Percentiles rank a stretch among this genome's conserved stretches.
These are phyloP conservation scores for Daldinia childiae DNA, from an alignment of 495 filamentous ascomycete species.

Conservation along the genomic window DNA sequence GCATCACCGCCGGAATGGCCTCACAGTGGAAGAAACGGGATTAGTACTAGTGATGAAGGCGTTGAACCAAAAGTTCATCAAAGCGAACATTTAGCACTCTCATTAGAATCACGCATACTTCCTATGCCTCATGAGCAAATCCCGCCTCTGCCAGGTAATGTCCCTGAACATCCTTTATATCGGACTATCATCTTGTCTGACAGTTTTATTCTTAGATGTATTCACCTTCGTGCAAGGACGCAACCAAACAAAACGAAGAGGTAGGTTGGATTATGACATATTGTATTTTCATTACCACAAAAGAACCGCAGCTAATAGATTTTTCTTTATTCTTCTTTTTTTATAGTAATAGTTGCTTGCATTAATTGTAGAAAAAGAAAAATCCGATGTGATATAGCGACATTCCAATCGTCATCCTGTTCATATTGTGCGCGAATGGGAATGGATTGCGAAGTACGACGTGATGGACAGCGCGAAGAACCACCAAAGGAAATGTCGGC, in stretches of 20 bases:
- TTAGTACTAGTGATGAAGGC: too few relatives aligned
- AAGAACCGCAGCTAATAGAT: background rate
- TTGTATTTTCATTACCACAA: background rate
- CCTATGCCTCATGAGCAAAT: too few relatives aligned
- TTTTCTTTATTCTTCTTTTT: background rate
- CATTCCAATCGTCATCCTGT: background rate
- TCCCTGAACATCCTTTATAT: background rate
- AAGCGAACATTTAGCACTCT: too few relatives aligned
- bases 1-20: background rate
- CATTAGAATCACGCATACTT: too few relatives aligned
- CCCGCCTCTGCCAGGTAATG: background rate
- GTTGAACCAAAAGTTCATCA: too few relatives aligned
- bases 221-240: background rate
- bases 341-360: background rate
- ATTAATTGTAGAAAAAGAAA: background rate
- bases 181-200: background rate
- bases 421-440: background rate
- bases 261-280: background rate
- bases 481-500: background rate
- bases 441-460: background rate
- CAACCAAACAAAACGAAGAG: background rate
- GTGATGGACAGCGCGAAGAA: background rate
- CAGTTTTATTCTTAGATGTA: background rate
- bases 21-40: background rate
- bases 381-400: background rate